Conservation (phyloP, 164 flowering plant species). For the Brasenia schreberi region DNA sequence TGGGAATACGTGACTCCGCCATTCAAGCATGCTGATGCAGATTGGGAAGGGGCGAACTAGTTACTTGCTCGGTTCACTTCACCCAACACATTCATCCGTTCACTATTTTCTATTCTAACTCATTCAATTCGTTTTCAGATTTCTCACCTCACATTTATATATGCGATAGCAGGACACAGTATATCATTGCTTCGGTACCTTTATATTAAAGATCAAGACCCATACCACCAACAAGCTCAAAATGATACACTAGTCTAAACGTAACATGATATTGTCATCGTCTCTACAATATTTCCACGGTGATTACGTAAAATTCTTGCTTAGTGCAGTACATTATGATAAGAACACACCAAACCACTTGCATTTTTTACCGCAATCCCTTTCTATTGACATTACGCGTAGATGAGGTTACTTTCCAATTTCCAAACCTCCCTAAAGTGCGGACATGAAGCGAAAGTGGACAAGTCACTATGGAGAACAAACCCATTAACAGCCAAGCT, state of each 20-base stretch:
- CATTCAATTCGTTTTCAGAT: too few relatives aligned
- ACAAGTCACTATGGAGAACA: too few relatives aligned
- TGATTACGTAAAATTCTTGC: not conserved
- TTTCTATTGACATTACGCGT: not conserved
- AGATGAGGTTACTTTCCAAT: not conserved
- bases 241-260: not conserved
- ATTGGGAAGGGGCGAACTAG: too few relatives aligned
- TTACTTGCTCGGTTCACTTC: too few relatives aligned
- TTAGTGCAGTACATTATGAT: too few relatives aligned
- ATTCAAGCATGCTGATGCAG: too few relatives aligned
- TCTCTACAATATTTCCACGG: not conserved
- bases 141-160: too few relatives aligned
- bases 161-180: not conserved
- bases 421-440: not conserved
- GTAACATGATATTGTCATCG: not conserved
- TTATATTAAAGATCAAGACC: not conserved
- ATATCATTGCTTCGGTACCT: not conserved
- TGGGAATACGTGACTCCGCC: too few relatives aligned
- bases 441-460: not conserved
- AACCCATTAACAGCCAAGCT: not conserved
- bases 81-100: too few relatives aligned
- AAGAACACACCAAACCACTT: not conserved
- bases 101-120: too few relatives aligned
- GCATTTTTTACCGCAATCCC: not conserved
- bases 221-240: not conserved